Conservation (phyloP, 768 basidiomycete species). For the Podaxis mareebaensis region DNA sequence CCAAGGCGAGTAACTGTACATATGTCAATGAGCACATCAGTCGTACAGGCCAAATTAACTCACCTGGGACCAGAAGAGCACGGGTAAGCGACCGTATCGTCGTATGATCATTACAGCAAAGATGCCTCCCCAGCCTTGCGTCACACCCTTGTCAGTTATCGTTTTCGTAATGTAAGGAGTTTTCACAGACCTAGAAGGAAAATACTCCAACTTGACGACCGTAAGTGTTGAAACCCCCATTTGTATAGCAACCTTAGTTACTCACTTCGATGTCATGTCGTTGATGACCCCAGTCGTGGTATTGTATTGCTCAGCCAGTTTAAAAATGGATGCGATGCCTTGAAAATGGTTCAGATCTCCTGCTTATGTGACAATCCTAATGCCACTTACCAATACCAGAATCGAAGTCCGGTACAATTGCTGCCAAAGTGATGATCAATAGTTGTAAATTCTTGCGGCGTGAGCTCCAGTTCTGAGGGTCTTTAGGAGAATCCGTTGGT, state of each 20-base stretch:
- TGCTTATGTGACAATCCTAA: not conserved
- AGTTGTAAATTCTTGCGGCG: constrained; percentile 56
- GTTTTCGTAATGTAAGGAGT: not conserved
- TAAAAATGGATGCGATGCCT: constrained; percentile 39
- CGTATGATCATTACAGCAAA: constrained; percentile 66
- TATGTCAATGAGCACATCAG: not conserved
- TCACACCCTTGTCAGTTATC: not conserved
- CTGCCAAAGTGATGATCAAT: constrained; percentile 60
- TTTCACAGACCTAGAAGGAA: constrained; percentile 50
- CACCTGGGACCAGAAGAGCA: constrained; percentile 74
- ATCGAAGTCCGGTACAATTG: constrained; percentile 68
- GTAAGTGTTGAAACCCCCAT: constrained; percentile 10
- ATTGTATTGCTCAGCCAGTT: constrained; percentile 53
- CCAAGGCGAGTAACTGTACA: constrained; percentile 50
- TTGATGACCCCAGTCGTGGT: constrained; percentile 61
- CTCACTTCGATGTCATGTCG: constrained; percentile 58
- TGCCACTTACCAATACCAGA: constrained; percentile 54
- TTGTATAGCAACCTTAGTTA: not conserved
- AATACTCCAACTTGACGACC: constrained; percentile 58
- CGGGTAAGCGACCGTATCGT: constrained; percentile 61
- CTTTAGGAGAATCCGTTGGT: constrained; percentile 59
- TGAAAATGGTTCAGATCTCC: not conserved
- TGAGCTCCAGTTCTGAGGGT: constrained; percentile 67
- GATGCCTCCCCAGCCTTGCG: constrained; percentile 57
- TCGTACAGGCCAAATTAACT: constrained; percentile 10